Evolutionary conservation across 2,329 filamentous ascomycete genomes (phyloP), one percentile per base, ranked within the genome.

Genomic region (Aureobasidium uvarum): DNA sequence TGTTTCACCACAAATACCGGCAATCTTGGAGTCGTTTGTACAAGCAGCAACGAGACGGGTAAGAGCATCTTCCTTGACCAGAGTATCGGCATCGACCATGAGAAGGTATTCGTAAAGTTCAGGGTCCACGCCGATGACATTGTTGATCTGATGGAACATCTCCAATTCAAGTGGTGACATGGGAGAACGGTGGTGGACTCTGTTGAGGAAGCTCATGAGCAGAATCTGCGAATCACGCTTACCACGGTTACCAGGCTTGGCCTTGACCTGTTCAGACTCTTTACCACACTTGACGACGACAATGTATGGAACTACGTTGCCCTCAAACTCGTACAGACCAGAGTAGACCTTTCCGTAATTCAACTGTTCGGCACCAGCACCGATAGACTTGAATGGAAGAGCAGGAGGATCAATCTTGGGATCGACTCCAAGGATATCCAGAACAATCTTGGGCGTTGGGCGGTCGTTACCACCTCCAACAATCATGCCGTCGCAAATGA

Each of bases 331-430:
- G 77, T 99, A 99, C 2, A 99, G 85, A 74, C 95, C 95, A 56
- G 94, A 98, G 78, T 98, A 99, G 18, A 99, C 93, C 76, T 99
- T 99, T 74, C 93, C 95, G 74, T 96, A 98, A 79, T 99, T 99
- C 70, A 98, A 88, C 76, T 98, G 94, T 68, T 96, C 91, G 72
- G 86, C 92, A 71, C 93, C 92, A 58, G 88, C 83, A 60, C 95
- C 95, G 66, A 99, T 88, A 4, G 92, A 96, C 79, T 93, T 94
- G 85, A 98, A 98, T 0, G 93, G 91, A 38, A 99, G 82, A 0
- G 95, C 92, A 25, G 93, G 93, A 68, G 95, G 95, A 72, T 99
- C 95, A 67, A 97, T 88, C 80, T 96, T 98, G 52, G 94, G 94
- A 72, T 98, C 94, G 64, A 99, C 95, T 39, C 95, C 95, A 14